A percentile compares a stretch with the other conserved stretches of the same genome.
Conservation (phyloP, 2,329 filamentous ascomycete genomes). For the Cladosporium sp. region DNA sequence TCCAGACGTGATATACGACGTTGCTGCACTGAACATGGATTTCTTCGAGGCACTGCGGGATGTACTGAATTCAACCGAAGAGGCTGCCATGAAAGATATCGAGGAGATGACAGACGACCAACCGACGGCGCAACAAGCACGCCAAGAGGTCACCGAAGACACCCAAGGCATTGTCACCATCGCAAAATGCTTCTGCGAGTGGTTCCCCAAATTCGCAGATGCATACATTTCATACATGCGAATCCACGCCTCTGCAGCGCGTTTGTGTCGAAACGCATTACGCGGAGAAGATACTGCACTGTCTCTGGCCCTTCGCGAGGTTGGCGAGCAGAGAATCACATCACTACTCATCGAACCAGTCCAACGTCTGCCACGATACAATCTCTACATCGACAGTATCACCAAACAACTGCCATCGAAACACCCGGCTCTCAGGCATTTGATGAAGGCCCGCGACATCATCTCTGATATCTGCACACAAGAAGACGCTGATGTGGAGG, state of each 20-base stretch:
- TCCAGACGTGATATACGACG: conserved; percentile 74
- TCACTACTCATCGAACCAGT: conserved; percentile 96
- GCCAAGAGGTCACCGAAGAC: conserved; percentile 64
- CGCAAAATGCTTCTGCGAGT: conserved; percentile 79
- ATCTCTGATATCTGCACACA: conserved; percentile 96
- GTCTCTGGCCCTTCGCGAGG: conserved; percentile 74
- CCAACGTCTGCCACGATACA: conserved; percentile 90
- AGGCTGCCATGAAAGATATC: conserved; percentile 75
- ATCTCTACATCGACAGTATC: conserved; percentile 94
- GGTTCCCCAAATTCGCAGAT: conserved; percentile 89
- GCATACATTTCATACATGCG: conserved; percentile 93
- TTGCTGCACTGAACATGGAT: conserved; percentile 75
- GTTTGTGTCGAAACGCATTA: conserved; percentile 75
- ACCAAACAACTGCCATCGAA: conserved; percentile 79
- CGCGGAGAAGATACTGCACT: conserved; percentile 78
- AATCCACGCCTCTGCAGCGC: conserved; percentile 82
- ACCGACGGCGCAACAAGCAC: conserved; percentile 37
- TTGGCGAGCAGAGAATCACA: conserved; percentile 85
- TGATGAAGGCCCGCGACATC: conserved; percentile 88
- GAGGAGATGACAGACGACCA: conserved; percentile 53
- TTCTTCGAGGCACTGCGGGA: conserved; percentile 77
- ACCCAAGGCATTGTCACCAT: conserved; percentile 68
- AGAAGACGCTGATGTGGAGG: conserved; percentile 68
- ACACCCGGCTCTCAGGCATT: conserved; percentile 77
- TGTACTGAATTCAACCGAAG: conserved; percentile 80